Conservation (phyloP, 495 filamentous ascomycete species). For the Aspergillus ostianus region DNA sequence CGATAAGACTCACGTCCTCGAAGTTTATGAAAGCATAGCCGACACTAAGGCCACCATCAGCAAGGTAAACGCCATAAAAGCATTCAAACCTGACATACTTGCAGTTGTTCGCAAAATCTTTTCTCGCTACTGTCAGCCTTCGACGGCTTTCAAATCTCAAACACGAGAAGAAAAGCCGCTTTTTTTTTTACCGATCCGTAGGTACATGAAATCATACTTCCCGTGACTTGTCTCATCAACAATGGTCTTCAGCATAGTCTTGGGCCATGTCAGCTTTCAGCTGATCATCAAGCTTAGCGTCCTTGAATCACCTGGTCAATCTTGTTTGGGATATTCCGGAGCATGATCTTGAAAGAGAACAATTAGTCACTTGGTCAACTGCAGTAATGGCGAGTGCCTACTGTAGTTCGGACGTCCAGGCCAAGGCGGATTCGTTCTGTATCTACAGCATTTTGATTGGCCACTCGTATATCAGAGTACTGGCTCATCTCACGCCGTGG, state of each 20-base stretch:
- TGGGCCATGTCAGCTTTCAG: conserved; percentile 11
- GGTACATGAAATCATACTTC: conserved; percentile 91
- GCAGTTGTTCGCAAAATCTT: conserved; percentile 84
- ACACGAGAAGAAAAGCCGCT: neutral
- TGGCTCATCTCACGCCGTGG: conserved; percentile 22
- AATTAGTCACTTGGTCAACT: conserved; percentile 17
- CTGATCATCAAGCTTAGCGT: neutral
- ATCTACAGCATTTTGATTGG: conserved; percentile 66
- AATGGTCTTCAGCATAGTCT: conserved; percentile 69
- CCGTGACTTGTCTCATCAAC: conserved; percentile 76
- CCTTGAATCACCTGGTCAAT: conserved; percentile 61
- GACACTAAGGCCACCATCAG: conserved; percentile 59
- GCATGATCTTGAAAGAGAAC: conserved; percentile 68
- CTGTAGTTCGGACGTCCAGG: conserved; percentile 70
- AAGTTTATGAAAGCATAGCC: conserved; percentile 99
- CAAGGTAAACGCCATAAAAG: conserved; percentile 7
- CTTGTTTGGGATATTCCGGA: conserved; percentile 93
- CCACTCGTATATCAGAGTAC: conserved; percentile 27
- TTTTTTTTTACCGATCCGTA: conserved; percentile 77
- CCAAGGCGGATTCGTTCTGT: conserved; percentile 62
- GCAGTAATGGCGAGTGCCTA: conserved; percentile 35
- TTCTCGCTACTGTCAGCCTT: conserved; percentile 1
- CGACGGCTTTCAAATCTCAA: neutral
- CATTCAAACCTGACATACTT: conserved; percentile 58
- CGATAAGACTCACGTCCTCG: conserved; percentile 59